Base-by-base conservation (phyloP, 495 filamentous ascomycete species). In the Neohortaea acidophila region DNA sequence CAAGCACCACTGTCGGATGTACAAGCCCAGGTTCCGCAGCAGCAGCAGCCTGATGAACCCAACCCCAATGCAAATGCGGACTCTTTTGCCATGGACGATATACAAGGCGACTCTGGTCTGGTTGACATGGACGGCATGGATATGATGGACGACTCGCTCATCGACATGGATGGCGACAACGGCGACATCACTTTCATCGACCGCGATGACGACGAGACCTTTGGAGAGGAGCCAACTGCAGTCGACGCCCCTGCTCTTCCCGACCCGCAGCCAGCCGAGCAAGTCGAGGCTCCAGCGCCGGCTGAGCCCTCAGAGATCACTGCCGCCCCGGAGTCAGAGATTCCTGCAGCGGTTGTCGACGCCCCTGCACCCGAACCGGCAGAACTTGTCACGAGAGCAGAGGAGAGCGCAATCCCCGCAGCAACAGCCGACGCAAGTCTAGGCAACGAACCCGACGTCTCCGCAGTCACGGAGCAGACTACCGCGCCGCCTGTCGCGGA, bases 31-130 rank as follows among this genome's bases (percentile, higher is more conserved):
- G 28, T 31, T n/a, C n/a, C 28, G 23, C 15, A 10, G 17, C 26
- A 13, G 19, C 28, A 33, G 28, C 28, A 25, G 38, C 15, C 52
- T 54, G 24, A 51, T 33, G 5, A 40, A 56, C 2, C 51, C 51
- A 25, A 49, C 14, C 18, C 31, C n/a, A n/a, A n/a, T n/a, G n/a
- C n/a, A n/a, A n/a, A n/a, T n/a, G n/a, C n/a, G n/a, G 57, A 57
- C 5, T 48, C 54, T 4, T 55, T 15, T 12, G 39, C 11, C 13
- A 9, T 10, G 19, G 18, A 15, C 15, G 18, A 7, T 6, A 13
- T 10, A 7, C 21, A 36, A 18, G 15, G 43, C 19, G 46, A 53
- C 26, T 43, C 43, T 13, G 54, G 49, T 4, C 28, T 31, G 1
- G 39, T 48, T 17, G 20, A 11, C 35, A 14, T 37, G 14, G 35